Percentiles rank a stretch among this genome's conserved stretches.
These are phyloP conservation scores for Phytopythium mirpurense DNA, from an alignment of 352 stramenopile genomes.

Conservation along the genomic window DNA sequence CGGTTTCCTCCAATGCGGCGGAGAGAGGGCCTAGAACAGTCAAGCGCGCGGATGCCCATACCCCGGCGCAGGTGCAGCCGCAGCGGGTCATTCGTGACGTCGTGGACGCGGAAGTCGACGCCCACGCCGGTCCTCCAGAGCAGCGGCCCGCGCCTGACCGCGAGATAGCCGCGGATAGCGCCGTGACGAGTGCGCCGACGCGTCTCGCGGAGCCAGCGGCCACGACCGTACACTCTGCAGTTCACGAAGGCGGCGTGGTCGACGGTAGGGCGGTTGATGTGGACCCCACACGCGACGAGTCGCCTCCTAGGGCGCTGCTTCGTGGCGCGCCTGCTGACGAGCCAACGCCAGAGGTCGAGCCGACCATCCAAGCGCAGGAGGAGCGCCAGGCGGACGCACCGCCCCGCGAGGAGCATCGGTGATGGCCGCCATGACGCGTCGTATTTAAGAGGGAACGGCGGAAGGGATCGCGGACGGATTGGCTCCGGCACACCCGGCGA, in stretches of 20 bases:
- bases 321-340: neutral
- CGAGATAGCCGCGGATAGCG: neutral
- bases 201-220: neutral
- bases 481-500: too few relatives aligned
- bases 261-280: neutral
- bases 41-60: neutral
- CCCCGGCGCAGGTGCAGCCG: neutral
- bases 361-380: neutral
- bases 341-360: neutral
- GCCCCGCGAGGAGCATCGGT: slow-evolving; percentile 3
- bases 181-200: neutral
- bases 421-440: neutral
- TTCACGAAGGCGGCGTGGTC: neutral
- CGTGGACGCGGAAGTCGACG: neutral
- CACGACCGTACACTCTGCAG: neutral
- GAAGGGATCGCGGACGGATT: too few relatives aligned
- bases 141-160: neutral
- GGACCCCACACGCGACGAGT: neutral
- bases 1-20: neutral
- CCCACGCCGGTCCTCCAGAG: neutral
- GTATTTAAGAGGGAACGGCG: slow-evolving; percentile 3
- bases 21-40: neutral
- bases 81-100: neutral
- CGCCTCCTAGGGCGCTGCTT: neutral
- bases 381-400: neutral